Conservation (phyloP, 2,329 filamentous ascomycete genomes). For the Cladobotryum protrusum region DNA sequence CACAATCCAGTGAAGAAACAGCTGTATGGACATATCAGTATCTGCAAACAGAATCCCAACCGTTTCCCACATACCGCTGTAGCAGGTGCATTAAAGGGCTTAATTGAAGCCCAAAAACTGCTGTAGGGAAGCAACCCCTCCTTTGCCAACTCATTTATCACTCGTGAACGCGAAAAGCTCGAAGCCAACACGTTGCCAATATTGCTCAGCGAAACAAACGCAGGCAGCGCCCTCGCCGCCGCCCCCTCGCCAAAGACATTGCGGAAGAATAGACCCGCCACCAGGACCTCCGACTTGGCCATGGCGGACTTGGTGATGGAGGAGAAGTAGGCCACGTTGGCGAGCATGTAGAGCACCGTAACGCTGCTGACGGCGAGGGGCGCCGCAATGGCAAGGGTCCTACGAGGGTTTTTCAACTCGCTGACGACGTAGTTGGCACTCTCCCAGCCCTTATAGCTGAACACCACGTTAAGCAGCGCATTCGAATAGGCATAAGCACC, state of each 20-base stretch:
- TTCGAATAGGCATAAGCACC: constrained; percentile 50
- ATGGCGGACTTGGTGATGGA: constrained; percentile 54
- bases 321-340: constrained; percentile 60
- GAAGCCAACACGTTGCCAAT: constrained; percentile 57
- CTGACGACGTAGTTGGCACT: constrained; percentile 57
- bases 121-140: constrained; percentile 63
- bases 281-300: constrained; percentile 51
- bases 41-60: not conserved
- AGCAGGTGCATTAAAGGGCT: constrained; percentile 60
- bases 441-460: constrained; percentile 59
- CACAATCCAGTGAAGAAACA: constrained; percentile 61
- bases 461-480: constrained; percentile 52
- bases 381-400: constrained; percentile 49
- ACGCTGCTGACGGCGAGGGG: constrained; percentile 53
- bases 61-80: constrained; percentile 34
- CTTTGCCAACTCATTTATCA: constrained; percentile 63
- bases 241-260: constrained; percentile 55
- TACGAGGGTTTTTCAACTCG: constrained; percentile 49
- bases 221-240: constrained; percentile 41
- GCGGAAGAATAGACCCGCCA: constrained; percentile 55
- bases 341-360: constrained; percentile 55
- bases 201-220: constrained; percentile 55
- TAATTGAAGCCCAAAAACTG: constrained; percentile 62
- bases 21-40: constrained; percentile 18
- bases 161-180: constrained; percentile 51